phyloP scores from a whole-genome alignment of 2,329 filamentous ascomycete genomes.

The Daldinia eschscholtzii region DNA sequence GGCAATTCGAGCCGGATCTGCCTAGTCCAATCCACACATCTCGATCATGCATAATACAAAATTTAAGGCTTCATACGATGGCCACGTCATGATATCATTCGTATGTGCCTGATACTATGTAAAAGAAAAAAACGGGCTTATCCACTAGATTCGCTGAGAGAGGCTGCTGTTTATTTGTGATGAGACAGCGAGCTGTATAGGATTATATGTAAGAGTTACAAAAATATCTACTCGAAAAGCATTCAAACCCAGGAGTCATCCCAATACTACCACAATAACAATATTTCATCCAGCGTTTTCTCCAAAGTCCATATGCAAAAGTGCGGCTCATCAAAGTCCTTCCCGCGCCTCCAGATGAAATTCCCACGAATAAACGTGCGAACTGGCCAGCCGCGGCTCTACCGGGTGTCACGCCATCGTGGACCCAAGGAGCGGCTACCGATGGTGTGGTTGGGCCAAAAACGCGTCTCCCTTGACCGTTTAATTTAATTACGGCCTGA shows the following conservation, averaged over 20 bases:
- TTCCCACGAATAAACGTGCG: slow-evolving; percentile 17
- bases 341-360: slow-evolving; percentile 20
- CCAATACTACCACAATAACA: neutral
- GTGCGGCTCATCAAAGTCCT: slow-evolving; percentile 6
- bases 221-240: neutral
- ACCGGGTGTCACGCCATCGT: slow-evolving; percentile 26
- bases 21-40: neutral
- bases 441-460: slow-evolving; percentile 31
- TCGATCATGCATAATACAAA: slow-evolving; percentile 16
- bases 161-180: neutral
- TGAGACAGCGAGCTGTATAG: neutral
- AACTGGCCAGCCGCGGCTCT: slow-evolving; percentile 33
- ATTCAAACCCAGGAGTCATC: neutral
- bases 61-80: slow-evolving; percentile 15
- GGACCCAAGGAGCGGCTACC: slow-evolving; percentile 26
- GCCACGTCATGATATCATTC: slow-evolving; percentile 17
- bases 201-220: neutral
- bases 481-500: slow-evolving; percentile 36
- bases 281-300: neutral
- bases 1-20: slow-evolving; percentile 27
- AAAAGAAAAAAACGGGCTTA: neutral
- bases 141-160: neutral
- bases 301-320: neutral
- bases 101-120: neutral
- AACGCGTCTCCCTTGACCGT: slow-evolving; percentile 19